Evolutionary conservation across 306 rosid genomes (phyloP).

Genomic region (Delonix regia): DNA sequence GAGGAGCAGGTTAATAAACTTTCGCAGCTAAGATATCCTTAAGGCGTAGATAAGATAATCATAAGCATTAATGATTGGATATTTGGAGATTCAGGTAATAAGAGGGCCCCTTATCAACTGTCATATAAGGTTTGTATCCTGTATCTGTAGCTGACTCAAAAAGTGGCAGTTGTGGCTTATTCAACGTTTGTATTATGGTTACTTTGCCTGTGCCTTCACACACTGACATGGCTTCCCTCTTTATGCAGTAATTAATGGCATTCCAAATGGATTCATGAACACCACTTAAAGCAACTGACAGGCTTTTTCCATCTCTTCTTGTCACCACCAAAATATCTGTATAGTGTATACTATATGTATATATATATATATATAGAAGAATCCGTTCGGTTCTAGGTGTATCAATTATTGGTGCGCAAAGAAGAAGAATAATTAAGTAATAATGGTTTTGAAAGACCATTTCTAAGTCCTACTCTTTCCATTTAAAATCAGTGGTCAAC

Average conservation of each 20-base stretch:
- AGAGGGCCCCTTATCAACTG: conserved; percentile 40
- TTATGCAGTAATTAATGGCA: background rate
- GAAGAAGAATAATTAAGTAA: conserved; percentile 21
- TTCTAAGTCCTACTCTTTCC: background rate
- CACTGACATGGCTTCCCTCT: conserved; percentile 27
- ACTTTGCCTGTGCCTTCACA: conserved; percentile 17
- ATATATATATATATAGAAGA: background rate
- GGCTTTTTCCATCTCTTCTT: background rate
- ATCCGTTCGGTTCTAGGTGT: background rate
- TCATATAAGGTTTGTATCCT: conserved; percentile 35
- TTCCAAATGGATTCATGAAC: background rate
- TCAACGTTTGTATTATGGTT: conserved; percentile 41
- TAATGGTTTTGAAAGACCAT: background rate
- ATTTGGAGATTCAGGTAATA: conserved; percentile 47
- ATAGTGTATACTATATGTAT: no score
- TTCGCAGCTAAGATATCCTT: conserved; percentile 39
- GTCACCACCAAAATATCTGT: background rate
- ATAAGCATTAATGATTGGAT: conserved; percentile 49
- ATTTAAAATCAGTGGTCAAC: background rate
- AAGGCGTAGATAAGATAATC: conserved; percentile 49
- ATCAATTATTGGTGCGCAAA: conserved; percentile 45
- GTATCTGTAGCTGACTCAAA: conserved; percentile 54
- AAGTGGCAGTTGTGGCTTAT: conserved; percentile 44
- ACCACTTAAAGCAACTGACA: background rate
- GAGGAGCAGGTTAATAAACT: conserved; percentile 10